Evolutionary conservation across 129 eudicot genomes (phyloP).

Genomic region (Ambrosia trifida): DNA sequence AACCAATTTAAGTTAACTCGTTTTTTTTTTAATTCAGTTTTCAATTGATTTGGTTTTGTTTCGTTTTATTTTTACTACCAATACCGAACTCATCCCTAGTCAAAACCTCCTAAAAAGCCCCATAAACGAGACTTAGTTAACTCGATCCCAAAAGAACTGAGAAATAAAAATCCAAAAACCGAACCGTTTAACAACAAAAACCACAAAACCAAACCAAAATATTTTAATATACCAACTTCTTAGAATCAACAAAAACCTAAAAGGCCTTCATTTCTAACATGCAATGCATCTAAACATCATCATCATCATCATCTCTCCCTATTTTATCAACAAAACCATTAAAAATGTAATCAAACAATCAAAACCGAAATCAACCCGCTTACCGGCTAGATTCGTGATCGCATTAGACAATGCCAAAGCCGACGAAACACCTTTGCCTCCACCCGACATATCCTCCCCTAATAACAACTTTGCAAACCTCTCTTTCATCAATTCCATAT

Average conservation of each 20-base stretch:
- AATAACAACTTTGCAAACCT: constrained; percentile 88
- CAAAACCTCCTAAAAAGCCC: no score
- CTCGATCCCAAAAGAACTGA: no score
- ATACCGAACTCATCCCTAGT: no score
- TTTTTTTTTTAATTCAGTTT: no score
- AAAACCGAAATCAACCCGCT: background rate
- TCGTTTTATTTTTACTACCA: no score
- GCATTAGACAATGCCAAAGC: constrained; percentile 98
- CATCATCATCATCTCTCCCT: background rate
- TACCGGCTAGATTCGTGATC: constrained; percentile 93
- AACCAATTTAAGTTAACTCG: no score
- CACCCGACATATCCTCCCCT: constrained; percentile 99
- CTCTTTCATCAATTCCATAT: constrained; percentile 85
- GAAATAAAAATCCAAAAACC: background rate
- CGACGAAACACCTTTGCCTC: constrained; percentile 93
- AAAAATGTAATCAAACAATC: background rate
- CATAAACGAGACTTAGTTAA: no score
- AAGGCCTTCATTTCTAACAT: background rate
- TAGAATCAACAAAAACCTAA: background rate
- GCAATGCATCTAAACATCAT: background rate
- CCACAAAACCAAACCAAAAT: background rate
- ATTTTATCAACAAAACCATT: background rate
- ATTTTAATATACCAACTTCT: background rate
- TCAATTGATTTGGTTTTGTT: no score
- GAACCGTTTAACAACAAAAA: no score